Evolutionary conservation across 106 monocot genomes (phyloP).

Genomic region (Dactylorhiza incarnata): DNA sequence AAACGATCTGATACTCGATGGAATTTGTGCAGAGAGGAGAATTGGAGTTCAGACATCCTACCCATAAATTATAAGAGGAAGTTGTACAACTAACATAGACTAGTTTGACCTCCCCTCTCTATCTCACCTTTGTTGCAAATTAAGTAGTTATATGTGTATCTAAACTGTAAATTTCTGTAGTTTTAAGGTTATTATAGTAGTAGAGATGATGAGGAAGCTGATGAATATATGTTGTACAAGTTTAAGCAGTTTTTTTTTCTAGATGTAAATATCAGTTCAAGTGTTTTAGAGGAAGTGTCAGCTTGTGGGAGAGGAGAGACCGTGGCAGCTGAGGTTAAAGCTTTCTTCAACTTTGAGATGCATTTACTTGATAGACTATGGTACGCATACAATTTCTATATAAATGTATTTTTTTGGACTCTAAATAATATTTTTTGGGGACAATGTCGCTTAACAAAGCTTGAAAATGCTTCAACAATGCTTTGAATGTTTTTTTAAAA

Average conservation of each 20-base stretch:
- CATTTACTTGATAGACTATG: conserved; percentile 6
- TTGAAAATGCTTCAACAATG: no score
- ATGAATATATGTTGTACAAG: conserved; percentile 20
- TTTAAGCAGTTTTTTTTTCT: neutral
- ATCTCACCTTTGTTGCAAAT: conserved; percentile 23
- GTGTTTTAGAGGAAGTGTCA: conserved; percentile 5
- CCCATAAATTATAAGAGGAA: conserved; percentile 8
- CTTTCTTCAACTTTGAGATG: conserved; percentile 9
- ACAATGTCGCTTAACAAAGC: no score
- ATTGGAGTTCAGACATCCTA: conserved; percentile 23
- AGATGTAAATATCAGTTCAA: conserved; percentile 18
- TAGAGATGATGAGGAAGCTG: conserved; percentile 7
- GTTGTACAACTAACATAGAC: conserved; percentile 46
- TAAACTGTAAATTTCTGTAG: conserved; percentile 36
- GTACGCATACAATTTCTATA: no score
- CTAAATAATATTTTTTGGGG: no score
- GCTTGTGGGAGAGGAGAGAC: conserved; percentile 19
- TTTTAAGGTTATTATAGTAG: conserved; percentile 12
- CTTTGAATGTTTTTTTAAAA: no score
- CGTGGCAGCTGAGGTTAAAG: neutral
- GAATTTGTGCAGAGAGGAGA: conserved; percentile 28
- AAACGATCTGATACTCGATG: neutral
- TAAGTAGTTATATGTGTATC: conserved; percentile 22
- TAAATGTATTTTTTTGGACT: no score
- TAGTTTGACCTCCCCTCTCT: conserved; percentile 11